Evolutionary conservation across 495 filamentous ascomycete species (phyloP).

Genomic region (Cairneyella variabilis): DNA sequence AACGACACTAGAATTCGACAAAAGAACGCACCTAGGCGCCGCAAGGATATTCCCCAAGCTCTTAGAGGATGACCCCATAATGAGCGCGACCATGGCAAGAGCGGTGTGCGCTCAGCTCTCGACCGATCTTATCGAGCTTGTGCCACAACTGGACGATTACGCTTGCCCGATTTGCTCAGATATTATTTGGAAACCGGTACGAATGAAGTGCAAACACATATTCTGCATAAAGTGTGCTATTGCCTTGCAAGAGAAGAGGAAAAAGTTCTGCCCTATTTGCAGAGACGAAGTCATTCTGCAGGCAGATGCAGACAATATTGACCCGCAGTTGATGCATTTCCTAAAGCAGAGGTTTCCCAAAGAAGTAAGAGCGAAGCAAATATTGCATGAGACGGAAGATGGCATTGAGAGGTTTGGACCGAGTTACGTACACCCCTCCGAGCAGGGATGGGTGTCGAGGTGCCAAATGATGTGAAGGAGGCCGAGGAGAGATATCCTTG

Average conservation of each 20-base stretch:
- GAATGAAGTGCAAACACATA: conserved; percentile 59
- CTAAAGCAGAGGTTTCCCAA: conserved; percentile 65
- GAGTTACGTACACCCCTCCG: background rate
- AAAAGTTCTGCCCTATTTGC: conserved; percentile 63
- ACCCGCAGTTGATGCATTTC: conserved; percentile 54
- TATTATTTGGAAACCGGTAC: conserved; percentile 63
- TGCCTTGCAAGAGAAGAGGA: conserved; percentile 58
- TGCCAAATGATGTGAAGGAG: too few relatives aligned
- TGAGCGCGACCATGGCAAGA: conserved; percentile 56
- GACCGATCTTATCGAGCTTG: conserved; percentile 56
- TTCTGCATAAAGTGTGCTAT: conserved; percentile 74
- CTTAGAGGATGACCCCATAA: conserved; percentile 44
- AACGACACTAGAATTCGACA: conserved; percentile 63
- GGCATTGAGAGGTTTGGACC: conserved; percentile 6
- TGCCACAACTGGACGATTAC: conserved; percentile 71
- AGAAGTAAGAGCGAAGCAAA: conserved; percentile 61
- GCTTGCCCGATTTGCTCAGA: conserved; percentile 69
- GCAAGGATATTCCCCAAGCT: conserved; percentile 47
- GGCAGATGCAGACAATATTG: conserved; percentile 62
- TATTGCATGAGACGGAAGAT: conserved; percentile 11
- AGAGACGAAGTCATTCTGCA: conserved; percentile 54
- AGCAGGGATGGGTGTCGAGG: too few relatives aligned
- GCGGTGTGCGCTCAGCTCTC: conserved; percentile 63
- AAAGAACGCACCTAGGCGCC: conserved; percentile 65
- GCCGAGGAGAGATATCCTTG: too few relatives aligned